Percentiles rank a stretch among this genome's conserved stretches.
Conservation (phyloP, 768 basidiomycete genomes). For the Russula earlei region DNA sequence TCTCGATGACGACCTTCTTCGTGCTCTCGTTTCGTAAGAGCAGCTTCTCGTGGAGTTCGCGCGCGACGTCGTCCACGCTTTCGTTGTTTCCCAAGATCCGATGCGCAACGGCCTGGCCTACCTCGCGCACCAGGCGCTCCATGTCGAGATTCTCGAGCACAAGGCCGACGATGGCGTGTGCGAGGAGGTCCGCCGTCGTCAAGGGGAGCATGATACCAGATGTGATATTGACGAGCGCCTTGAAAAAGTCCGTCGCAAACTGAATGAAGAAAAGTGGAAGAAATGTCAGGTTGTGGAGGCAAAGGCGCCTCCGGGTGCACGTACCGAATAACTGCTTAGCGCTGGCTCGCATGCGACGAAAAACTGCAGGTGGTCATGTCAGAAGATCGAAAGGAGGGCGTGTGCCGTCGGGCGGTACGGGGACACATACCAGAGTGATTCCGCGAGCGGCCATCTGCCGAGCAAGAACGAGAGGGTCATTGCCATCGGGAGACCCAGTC, state of each 20-base stretch:
- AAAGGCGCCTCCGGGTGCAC: constrained; percentile 21
- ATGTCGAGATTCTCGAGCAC: constrained; percentile 97
- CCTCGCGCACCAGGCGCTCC: constrained; percentile 92
- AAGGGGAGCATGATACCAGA: constrained; percentile 95
- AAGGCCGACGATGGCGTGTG: constrained; percentile 93
- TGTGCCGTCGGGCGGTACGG: constrained; percentile 22
- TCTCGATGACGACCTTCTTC: constrained; percentile 93
- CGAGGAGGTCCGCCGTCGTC: constrained; percentile 87
- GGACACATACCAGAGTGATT: constrained; percentile 62
- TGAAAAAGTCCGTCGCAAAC: constrained; percentile 93
- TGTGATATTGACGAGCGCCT: constrained; percentile 85
- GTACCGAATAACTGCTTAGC: constrained; percentile 80
- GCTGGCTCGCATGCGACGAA: constrained; percentile 99
- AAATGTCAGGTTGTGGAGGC: not conserved
- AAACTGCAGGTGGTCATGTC: constrained; percentile 45
- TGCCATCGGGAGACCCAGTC: constrained; percentile 90
- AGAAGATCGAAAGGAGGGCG: constrained; percentile 13
- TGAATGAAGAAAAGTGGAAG: constrained; percentile 26
- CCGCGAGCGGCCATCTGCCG: constrained; percentile 86
- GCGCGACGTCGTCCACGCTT: constrained; percentile 93
- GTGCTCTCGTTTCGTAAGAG: constrained; percentile 91
- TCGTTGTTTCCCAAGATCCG: constrained; percentile 89
- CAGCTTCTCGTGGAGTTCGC: constrained; percentile 86
- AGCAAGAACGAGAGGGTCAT: constrained; percentile 81
- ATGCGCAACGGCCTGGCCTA: constrained; percentile 87